A percentile compares a stretch with the other conserved stretches of the same genome.
Evolutionary conservation across 805 yeast species (phyloP).

Genomic region (Ogataea salicorniae): DNA sequence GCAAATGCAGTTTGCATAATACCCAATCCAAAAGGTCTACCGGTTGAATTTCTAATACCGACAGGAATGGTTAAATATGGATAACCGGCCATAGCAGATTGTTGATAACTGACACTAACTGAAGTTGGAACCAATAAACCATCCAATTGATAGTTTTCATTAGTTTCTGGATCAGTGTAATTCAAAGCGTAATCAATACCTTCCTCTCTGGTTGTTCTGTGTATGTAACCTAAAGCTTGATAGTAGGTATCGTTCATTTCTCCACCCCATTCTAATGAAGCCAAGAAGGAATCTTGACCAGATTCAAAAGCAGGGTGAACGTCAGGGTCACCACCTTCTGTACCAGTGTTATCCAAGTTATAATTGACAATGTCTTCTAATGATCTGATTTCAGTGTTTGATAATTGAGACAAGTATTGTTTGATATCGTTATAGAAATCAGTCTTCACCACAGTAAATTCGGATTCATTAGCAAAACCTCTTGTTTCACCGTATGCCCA

Average conservation of each 20-base stretch:
- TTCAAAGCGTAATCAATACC: conserved; percentile 29
- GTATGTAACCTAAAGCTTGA: conserved; percentile 26
- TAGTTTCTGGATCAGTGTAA: conserved; percentile 22
- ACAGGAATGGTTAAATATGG: conserved; percentile 27
- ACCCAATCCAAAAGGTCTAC: conserved; percentile 27
- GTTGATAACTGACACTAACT: conserved; percentile 23
- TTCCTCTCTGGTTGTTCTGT: conserved; percentile 26
- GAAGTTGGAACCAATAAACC: conserved; percentile 22
- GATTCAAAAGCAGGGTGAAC: conserved; percentile 25
- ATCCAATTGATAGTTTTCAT: conserved; percentile 24
- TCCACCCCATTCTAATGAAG: conserved; percentile 25
- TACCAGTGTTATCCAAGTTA: conserved; percentile 20
- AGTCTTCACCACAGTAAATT: conserved; percentile 27
- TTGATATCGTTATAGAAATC: conserved; percentile 27
- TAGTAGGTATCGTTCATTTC: conserved; percentile 26
- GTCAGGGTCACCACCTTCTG: conserved; percentile 24
- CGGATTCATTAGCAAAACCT: conserved; percentile 23
- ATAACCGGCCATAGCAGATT: conserved; percentile 29
- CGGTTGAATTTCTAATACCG: conserved; percentile 15
- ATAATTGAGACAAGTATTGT: conserved; percentile 20
- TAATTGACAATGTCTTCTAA: conserved; percentile 26
- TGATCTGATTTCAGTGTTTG: conserved; percentile 22
- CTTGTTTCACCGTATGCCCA: conserved; percentile 23
- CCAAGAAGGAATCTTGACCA: conserved; percentile 27
- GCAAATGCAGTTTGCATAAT: conserved; percentile 27